Evolutionary conservation across 1,139 yeast species (phyloP).

Genomic region (Sugiyamaella grinbergsii): DNA sequence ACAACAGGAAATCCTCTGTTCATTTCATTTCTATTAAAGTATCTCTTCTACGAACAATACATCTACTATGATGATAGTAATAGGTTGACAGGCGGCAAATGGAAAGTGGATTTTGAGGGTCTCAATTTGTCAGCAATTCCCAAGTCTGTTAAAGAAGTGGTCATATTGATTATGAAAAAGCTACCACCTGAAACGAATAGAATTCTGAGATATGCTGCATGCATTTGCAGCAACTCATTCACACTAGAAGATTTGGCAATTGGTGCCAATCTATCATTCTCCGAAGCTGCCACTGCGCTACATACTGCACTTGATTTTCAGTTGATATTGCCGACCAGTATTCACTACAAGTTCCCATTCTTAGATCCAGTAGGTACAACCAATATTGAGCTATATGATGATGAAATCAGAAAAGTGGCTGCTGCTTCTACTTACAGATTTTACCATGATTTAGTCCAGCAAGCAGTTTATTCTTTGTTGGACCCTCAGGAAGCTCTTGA

Average conservation of each 20-base stretch:
- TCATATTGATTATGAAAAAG: constrained; percentile 32
- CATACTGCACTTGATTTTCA: constrained; percentile 45
- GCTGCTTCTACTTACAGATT: constrained; percentile 43
- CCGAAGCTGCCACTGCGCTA: constrained; percentile 42
- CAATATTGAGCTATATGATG: constrained; percentile 45
- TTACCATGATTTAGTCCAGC: constrained; percentile 46
- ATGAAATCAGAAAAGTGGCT: constrained; percentile 47
- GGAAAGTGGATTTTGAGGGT: constrained; percentile 38
- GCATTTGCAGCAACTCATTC: constrained; percentile 50
- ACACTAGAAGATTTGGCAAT: constrained; percentile 49
- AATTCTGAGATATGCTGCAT: constrained; percentile 50
- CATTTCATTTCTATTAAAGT: constrained; percentile 32
- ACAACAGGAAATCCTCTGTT: constrained; percentile 41
- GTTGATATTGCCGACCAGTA: constrained; percentile 47
- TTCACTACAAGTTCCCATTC: constrained; percentile 55
- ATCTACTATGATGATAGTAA: constrained; percentile 33
- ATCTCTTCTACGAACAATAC: constrained; percentile 32
- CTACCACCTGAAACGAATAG: constrained; percentile 34
- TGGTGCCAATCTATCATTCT: constrained; percentile 45
- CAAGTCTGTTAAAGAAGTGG: constrained; percentile 34
- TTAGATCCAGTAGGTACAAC: constrained; percentile 46
- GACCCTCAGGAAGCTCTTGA: constrained; percentile 40
- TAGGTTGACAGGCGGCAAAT: constrained; percentile 32
- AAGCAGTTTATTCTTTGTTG: constrained; percentile 42
- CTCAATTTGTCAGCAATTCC: constrained; percentile 32